Percentiles rank a stretch among this genome's conserved stretches.
Evolutionary conservation across 805 yeast genomes (phyloP).

Genomic region (Candida pini): DNA sequence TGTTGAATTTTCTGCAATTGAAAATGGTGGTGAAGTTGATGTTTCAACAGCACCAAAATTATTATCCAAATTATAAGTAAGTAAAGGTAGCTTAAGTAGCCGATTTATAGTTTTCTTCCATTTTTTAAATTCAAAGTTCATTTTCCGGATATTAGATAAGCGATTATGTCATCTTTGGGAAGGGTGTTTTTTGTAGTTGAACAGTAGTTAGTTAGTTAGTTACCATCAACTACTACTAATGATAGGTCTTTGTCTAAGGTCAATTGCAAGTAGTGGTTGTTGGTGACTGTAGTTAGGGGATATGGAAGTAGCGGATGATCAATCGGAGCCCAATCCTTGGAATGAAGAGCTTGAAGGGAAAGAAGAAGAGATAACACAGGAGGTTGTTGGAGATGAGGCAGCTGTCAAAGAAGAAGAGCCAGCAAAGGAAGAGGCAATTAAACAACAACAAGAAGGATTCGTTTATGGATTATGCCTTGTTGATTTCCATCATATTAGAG

Average conservation of each 20-base stretch:
- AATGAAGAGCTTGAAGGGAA: conserved; percentile 1
- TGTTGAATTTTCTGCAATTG: conserved; percentile 28
- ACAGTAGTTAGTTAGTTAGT: too few species aligned
- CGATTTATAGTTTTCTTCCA: too few species aligned
- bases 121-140: too few species aligned
- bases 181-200: not conserved
- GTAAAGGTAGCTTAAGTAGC: too few species aligned
- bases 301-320: not conserved
- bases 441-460: conserved; percentile 18
- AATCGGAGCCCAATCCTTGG: not conserved
- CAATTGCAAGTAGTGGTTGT: too few species aligned
- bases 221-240: too few species aligned
- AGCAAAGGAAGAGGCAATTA: not conserved
- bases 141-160: too few species aligned
- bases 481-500: conserved; percentile 86
- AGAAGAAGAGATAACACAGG: not conserved
- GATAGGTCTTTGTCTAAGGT: too few species aligned
- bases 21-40: conserved; percentile 24
- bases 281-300: too few species aligned
- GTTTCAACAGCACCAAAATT: conserved; percentile 22
- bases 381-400: not conserved
- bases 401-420: not conserved
- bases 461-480: conserved; percentile 84
- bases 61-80: conserved; percentile 19
- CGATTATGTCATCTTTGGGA: not conserved